These are phyloP conservation scores for Mycena maculata DNA, from an alignment of 768 basidiomycete species.

Conservation along the genomic window DNA sequence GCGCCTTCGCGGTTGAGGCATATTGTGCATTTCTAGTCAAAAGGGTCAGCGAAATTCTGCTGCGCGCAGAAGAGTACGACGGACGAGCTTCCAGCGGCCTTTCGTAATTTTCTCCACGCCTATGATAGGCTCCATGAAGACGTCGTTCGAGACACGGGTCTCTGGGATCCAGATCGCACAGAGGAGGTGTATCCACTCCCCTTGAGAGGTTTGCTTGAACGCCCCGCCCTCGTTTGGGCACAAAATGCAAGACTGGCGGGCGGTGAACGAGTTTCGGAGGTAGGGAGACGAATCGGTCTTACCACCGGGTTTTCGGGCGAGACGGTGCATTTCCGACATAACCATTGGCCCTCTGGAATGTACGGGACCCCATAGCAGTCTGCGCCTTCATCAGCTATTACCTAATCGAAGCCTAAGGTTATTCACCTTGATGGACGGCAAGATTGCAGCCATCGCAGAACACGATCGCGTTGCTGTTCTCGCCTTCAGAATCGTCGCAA, in stretches of 20 bases:
- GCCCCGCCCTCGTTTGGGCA: constrained; percentile 98
- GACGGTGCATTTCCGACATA: constrained; percentile 97
- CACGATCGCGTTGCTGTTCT: constrained; percentile 98
- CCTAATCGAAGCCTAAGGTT: background rate
- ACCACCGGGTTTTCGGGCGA: constrained; percentile 97
- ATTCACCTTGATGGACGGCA: constrained; percentile 97
- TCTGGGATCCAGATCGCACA: constrained; percentile 99
- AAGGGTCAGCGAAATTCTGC: background rate
- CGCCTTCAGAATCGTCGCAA: constrained; percentile 98
- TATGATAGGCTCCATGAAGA: constrained; percentile 98
- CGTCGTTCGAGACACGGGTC: constrained; percentile 90
- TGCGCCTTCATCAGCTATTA: constrained; percentile 43
- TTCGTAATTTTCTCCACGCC: constrained; percentile 90
- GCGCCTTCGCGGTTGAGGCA: constrained; percentile 73
- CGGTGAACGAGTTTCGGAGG: background rate
- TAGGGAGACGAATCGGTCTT: constrained; percentile 43
- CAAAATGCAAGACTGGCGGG: constrained; percentile 93
- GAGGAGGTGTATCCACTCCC: constrained; percentile 95
- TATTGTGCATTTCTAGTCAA: constrained; percentile 57
- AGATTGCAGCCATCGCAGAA: constrained; percentile 99
- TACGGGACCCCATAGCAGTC: constrained; percentile 99
- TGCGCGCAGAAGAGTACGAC: constrained; percentile 50
- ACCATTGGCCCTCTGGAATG: constrained; percentile 99
- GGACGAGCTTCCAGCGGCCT: constrained; percentile 92
- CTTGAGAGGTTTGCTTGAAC: constrained; percentile 94